Base-by-base conservation (phyloP, 129 eudicot species). In the Tanacetum coccineum region DNA sequence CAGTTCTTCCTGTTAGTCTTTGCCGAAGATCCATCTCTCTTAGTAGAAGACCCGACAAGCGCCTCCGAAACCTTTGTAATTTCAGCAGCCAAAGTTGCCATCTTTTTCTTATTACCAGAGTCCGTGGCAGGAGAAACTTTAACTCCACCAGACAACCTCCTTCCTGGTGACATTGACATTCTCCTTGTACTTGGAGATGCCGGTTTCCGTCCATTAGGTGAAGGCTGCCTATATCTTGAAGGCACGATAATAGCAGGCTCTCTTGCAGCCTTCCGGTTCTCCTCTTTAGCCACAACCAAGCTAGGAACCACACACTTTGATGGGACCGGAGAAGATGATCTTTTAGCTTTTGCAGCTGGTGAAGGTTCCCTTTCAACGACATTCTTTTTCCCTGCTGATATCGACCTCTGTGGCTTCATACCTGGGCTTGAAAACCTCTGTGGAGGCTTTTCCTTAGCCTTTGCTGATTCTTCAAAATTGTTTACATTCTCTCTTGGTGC, bases 231-330 rank as follows among this genome's bases (percentile, higher is more conserved):
- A 53, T 93, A 93, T 68, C 99, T 86, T 11, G 99, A 93, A 26
- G 99, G 99, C 71, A 93, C 99, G 0, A 93, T 74, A 12, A 93
- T 93, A 1, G 96, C 87, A 0, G 92, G 79, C 71, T 93, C 99
- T 79, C 73, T 86, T n/a, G 87, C 75, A 18, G 78, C 42, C 83
- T 79, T 93, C 68, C 95, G 70, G 46, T 81, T 86, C 54, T 93
- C 99, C 39, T 89, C 99, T 79, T 86, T 89, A 14, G 99, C 99
- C 13, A 79, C 82, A n/a, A 66, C 93, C 54, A 93, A 74, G 73
- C 99, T 88, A 20, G 99, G 99, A 47, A 93, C 99, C 79, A 84
- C 93, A 47, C 96, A 93, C 72, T 93, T 93, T 3, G 99, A 89
- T 4, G 99, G 99, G 64, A 78, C 95, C 2, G 99, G 99, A 11